phyloP scores from a whole-genome alignment of 257 asterid species.

The Fraxinus excelsior region DNA sequence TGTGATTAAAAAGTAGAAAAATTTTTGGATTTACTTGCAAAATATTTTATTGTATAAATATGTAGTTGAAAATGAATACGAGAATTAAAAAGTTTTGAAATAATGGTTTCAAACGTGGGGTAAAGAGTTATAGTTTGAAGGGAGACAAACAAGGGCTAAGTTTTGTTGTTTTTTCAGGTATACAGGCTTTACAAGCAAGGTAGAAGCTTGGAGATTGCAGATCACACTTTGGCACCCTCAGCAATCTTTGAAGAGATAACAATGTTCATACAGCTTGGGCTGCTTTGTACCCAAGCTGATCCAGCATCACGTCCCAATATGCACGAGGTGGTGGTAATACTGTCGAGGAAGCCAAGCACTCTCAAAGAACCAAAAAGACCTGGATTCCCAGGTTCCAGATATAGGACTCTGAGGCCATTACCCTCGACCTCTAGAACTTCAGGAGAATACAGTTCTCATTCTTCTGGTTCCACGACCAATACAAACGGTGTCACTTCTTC shows the following conservation, averaged over 20 bases:
- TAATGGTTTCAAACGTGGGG: no score
- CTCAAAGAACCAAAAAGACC: conserved; percentile 84
- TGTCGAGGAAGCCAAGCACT: conserved; percentile 65
- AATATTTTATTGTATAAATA: no score
- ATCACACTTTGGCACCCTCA: conserved; percentile 60
- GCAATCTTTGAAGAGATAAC: conserved; percentile 51
- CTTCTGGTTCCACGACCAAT: conserved; percentile 45
- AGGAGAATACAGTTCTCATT: conserved; percentile 39
- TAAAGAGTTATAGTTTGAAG: no score
- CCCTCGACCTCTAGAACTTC: conserved; percentile 44
- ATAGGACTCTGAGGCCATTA: conserved; percentile 39
- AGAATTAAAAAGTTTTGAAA: no score
- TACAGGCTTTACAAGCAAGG: conserved; percentile 79
- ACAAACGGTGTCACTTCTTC: conserved; percentile 40
- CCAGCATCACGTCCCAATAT: conserved; percentile 72
- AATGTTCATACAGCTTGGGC: conserved; percentile 57
- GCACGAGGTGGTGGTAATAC: conserved; percentile 67
- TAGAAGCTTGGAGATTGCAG: conserved; percentile 62
- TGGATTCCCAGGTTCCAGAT: conserved; percentile 65
- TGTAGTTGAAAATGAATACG: no score
- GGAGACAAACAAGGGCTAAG: no score
- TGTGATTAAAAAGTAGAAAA: no score
- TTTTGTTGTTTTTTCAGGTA: conserved; percentile 47
- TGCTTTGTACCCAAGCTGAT: conserved; percentile 81
- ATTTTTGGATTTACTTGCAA: no score